Evolutionary conservation across 2,329 filamentous ascomycete species (phyloP), one percentile per base, ranked within the genome.

Genomic region (Lachnellula hyalina): DNA sequence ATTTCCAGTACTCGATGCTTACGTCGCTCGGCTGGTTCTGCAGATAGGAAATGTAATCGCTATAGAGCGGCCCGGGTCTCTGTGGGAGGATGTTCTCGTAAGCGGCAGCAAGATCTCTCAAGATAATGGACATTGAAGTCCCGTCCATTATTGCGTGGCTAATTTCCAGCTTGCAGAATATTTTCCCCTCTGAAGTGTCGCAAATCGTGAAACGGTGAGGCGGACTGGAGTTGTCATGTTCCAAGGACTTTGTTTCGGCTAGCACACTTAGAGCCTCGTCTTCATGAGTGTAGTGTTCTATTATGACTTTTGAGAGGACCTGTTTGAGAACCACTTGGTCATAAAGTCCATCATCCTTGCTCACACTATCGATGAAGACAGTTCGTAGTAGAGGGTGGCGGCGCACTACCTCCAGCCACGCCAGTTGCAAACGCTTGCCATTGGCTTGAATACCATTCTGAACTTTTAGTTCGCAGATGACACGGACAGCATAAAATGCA

Each of bases 151-250:
- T 53, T 12, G 55, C 38, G 47, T 57, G 57, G 32, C 52, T 56
- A 23, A 55, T 53, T 21, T 57, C 49, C 23, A 56, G 32, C 23
- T 52, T 55, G 40, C 49, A 55, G 15, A 55, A 55, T n/a, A 55
- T n/a, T n/a, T 52, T 36, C 2, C 49, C 49, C 6, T 49, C 32
- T 11, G 49, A 42, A 19, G 72, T 75, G 60, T 73, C 68, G 53
- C 73, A 76, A 35, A 78, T 70, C 1, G 70, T 74, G 47, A 79
- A 70, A 3, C 71, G 71, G 61, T 80, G 75, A 23, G 75, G 71
- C 3, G 77, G 72, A 5, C 67, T 63, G 28, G 12, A n/a, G 9
- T 36, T 21, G 6, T 36, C 35, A 32, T 42, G 34, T 35, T 15
- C 19, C 17, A 25, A 21, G 0, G 19, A 7, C 14, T 28, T 17